phyloP scores from a whole-genome alignment of 73 alveolate genomes.

The Paramecium tetraurelia region DNA sequence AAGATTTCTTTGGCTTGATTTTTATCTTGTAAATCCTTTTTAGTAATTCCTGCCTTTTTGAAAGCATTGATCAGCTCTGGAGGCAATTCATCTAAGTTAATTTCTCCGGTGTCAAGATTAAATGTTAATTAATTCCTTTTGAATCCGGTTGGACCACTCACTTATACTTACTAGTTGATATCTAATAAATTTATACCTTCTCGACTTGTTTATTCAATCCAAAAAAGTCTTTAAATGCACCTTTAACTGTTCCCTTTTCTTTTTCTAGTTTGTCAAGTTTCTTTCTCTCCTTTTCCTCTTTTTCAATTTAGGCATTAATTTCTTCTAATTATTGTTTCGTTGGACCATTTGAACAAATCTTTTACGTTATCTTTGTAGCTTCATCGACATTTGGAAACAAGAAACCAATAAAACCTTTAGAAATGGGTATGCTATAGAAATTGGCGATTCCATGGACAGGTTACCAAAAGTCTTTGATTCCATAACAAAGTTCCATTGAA shows the following conservation, averaged over 20 bases:
- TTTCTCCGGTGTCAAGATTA: slow-evolving; percentile 38
- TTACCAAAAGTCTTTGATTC: slow-evolving; percentile 10
- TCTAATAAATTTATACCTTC: not conserved
- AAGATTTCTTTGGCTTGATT: slow-evolving; percentile 24
- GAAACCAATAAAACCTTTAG: slow-evolving; percentile 35
- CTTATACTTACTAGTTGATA: not conserved
- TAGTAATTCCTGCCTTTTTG: slow-evolving; percentile 38
- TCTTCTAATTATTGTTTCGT: not conserved
- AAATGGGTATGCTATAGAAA: not conserved
- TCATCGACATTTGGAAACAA: slow-evolving; percentile 4
- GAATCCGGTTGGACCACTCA: not conserved
- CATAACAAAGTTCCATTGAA: slow-evolving; percentile 41
- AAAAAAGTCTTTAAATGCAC: slow-evolving; percentile 10
- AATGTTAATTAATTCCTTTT: not conserved
- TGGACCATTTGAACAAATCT: not conserved
- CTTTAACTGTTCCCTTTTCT: not conserved
- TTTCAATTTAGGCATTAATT: not conserved
- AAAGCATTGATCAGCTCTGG: not conserved
- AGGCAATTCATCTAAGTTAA: not conserved
- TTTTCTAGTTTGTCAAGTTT: slow-evolving; percentile 6
- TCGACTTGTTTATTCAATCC: not conserved
- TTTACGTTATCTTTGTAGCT: slow-evolving; percentile 20
- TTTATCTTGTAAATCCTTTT: slow-evolving; percentile 23
- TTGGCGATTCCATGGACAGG: slow-evolving; percentile 4
- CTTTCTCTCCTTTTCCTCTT: not conserved